Evolutionary conservation across 2,329 filamentous ascomycete genomes (phyloP).

Genomic region (Paraphaeosphaeria sporulosa): DNA sequence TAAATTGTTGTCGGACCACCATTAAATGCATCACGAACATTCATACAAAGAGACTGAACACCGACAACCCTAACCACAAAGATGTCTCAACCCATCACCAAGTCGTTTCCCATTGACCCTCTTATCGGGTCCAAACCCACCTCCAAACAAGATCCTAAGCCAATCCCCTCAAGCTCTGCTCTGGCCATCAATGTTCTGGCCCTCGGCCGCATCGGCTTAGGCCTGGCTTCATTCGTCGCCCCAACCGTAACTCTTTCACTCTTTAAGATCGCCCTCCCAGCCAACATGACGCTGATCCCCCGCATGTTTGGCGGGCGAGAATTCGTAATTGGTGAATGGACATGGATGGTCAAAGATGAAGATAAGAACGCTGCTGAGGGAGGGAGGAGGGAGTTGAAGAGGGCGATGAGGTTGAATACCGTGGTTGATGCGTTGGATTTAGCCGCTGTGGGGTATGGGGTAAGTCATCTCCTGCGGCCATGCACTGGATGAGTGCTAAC

Average conservation of each 20-base stretch:
- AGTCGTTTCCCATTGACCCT: slow-evolving; percentile 18
- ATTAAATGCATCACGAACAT: neutral
- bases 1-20: neutral
- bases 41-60: neutral
- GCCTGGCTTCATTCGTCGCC: slow-evolving; percentile 29
- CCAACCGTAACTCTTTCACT: slow-evolving; percentile 29
- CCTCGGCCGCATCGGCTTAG: slow-evolving; percentile 28
- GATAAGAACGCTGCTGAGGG: slow-evolving; percentile 24
- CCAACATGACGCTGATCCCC: slow-evolving; percentile 19
- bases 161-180: slow-evolving; percentile 21
- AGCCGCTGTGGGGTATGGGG: slow-evolving; percentile 19
- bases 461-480: neutral
- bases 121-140: slow-evolving; percentile 24
- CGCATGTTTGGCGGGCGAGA: slow-evolving; percentile 37
- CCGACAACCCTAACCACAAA: neutral
- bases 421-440: slow-evolving; percentile 31
- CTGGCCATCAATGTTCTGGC: slow-evolving; percentile 30
- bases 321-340: slow-evolving; percentile 30
- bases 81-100: slow-evolving; percentile 11
- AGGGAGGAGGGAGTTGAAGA: slow-evolving; percentile 32
- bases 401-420: slow-evolving; percentile 33
- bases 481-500: neutral
- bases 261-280: slow-evolving; percentile 28
- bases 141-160: slow-evolving; percentile 14
- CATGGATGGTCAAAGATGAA: slow-evolving; percentile 32